Percentiles rank a stretch among this genome's conserved stretches.
Conservation (phyloP, 306 rosid species). For the Canavalia gladiata region DNA sequence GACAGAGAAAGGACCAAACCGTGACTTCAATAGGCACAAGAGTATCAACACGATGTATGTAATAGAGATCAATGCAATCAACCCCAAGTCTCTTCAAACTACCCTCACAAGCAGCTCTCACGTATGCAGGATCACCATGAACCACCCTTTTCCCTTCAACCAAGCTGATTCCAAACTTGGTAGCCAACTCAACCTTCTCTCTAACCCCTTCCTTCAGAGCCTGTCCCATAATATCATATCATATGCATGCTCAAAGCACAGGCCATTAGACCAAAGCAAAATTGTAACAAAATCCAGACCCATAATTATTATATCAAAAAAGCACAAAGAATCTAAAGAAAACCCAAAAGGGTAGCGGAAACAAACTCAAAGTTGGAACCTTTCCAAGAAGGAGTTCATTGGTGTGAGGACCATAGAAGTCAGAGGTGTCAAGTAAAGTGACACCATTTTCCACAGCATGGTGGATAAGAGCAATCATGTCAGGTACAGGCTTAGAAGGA, state of each 20-base stretch:
- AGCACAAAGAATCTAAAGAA: neutral
- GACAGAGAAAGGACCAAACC: slow-evolving; percentile 42
- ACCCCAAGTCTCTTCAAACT: slow-evolving; percentile 74
- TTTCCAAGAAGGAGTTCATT: slow-evolving; percentile 70
- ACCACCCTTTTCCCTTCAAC: slow-evolving; percentile 47
- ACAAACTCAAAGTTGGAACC: slow-evolving; percentile 39
- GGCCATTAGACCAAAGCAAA: neutral
- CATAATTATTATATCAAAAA: neutral
- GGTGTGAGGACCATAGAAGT: slow-evolving; percentile 70
- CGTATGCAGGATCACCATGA: slow-evolving; percentile 70
- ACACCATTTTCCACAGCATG: slow-evolving; percentile 67
- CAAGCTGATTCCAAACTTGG: slow-evolving; percentile 59
- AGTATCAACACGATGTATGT: slow-evolving; percentile 73
- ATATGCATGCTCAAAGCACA: neutral
- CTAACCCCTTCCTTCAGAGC: slow-evolving; percentile 56
- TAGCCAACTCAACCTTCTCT: slow-evolving; percentile 64
- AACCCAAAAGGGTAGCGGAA: neutral
- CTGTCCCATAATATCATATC: slow-evolving; percentile 17
- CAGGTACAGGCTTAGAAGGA: slow-evolving; percentile 68
- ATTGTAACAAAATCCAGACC: neutral
- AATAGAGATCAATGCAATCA: slow-evolving; percentile 76
- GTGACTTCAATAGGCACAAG: slow-evolving; percentile 81
- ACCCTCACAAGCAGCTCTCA: slow-evolving; percentile 73
- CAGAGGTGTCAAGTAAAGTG: slow-evolving; percentile 76
- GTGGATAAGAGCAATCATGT: slow-evolving; percentile 75